These are phyloP conservation scores for Torulaspora microellipsoides DNA, from an alignment of 805 yeast species.

Conservation along the genomic window DNA sequence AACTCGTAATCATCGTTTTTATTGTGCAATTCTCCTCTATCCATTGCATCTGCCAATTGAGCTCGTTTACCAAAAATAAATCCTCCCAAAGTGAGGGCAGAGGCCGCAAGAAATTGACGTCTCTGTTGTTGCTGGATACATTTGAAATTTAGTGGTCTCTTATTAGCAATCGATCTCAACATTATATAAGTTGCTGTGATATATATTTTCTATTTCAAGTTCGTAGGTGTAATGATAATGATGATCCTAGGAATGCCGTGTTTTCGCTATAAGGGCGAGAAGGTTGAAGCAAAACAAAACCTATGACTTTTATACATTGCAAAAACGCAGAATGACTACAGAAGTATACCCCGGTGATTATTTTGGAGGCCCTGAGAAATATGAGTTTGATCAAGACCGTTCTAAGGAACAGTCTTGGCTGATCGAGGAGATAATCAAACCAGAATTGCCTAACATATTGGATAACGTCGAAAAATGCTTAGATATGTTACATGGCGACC, in stretches of 20 bases:
- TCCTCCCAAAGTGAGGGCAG: constrained; percentile 17
- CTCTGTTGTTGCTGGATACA: constrained; percentile 6
- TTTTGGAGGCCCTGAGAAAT: constrained; percentile 18
- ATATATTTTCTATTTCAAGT: not conserved
- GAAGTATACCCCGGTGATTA: constrained; percentile 32
- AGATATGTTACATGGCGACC: constrained; percentile 36
- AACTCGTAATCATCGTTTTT: constrained; percentile 34
- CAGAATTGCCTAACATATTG: constrained; percentile 44
- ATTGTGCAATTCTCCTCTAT: constrained; percentile 28
- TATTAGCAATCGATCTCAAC: not conserved
- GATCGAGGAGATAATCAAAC: constrained; percentile 42
- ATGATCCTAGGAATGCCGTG: too few relatives aligned
- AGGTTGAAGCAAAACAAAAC: too few relatives aligned
- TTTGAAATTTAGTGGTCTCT: not conserved
- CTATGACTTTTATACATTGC: too few relatives aligned
- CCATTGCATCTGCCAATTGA: constrained; percentile 57
- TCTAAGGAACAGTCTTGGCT: constrained; percentile 42
- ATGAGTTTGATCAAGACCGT: constrained; percentile 9
- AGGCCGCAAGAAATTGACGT: constrained; percentile 13
- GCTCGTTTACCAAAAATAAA: constrained; percentile 41
- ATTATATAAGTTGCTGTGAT: not conserved
- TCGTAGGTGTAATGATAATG: not conserved
- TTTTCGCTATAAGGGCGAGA: too few relatives aligned
- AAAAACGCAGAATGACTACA: constrained; percentile 28
- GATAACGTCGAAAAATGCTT: constrained; percentile 43